Evolutionary conservation across 2,329 filamentous ascomycete genomes (phyloP), one percentile per base, ranked within the genome.

Genomic region (Fusarium sp.): DNA sequence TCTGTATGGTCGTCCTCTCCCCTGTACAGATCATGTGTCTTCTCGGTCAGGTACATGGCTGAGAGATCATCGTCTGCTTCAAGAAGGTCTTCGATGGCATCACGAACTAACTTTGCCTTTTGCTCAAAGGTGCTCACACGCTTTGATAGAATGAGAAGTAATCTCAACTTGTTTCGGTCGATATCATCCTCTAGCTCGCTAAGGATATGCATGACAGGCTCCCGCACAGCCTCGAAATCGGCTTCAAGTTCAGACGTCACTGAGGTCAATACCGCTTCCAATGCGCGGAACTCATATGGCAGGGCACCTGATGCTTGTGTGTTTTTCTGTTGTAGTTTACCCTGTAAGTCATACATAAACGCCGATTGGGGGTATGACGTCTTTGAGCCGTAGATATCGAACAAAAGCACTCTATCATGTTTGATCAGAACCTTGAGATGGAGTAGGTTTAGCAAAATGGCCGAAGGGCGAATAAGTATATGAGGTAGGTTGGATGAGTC

Each of bases 341-440:
- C 93, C 80, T 98, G 94, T 23, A 99, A 84, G 78, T 98, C 96
- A 82, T 98, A 98, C 90, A 99, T 97, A 83, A 99, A 99, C 17
- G 96, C 90, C 7, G 94, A 97, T 80, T 98, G 96, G 35, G 95
- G 94, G 77, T 98, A 97, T 0, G 94, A 97, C 74, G 97, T 94
- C 65, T 94, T 95, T 42, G 94, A 96, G 33, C 96, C 96, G 81
- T 97, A 98, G 17, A 96, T 93, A 77, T 98, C 96, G 79, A 99
- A 98, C 8, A 99, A 91, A 27, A 99, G 89, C 10, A 99, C 94
- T 27, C 95, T 92, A 78, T 99, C 93, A 70, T 95, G 90, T 83
- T 98, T 98, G 80, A 99, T 97, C 27, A 99, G 87, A 57, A 97
- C 96, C 67, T 96, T 93, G 50, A 99, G 89, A 81, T 99, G 96